Evolutionary conservation across 78 protist genomes (phyloP).

Genomic region (Planoprotostelium fungivorum): DNA sequence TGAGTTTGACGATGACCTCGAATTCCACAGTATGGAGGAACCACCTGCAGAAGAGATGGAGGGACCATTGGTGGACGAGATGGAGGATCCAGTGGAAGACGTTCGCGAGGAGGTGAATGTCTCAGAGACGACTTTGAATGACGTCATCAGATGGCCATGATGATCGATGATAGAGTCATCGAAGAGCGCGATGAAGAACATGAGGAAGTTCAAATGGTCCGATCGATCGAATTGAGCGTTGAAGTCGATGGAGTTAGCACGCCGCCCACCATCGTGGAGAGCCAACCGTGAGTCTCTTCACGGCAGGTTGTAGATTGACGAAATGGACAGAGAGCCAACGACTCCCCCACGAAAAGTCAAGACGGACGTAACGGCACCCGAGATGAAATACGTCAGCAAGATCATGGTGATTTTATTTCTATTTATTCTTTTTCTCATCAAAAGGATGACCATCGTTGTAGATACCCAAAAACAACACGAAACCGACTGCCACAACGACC

Average conservation of each 20-base stretch:
- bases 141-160: background rate
- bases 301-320: background rate
- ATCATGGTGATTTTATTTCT: background rate
- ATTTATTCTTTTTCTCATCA: background rate
- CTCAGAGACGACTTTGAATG: no score
- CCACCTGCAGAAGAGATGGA: background rate
- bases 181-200: no score
- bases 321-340: background rate
- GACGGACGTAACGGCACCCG: background rate
- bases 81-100: background rate
- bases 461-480: background rate
- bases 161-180: background rate
- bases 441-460: background rate
- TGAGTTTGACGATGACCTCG: no score
- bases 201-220: background rate
- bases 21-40: background rate
- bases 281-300: no score
- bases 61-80: no score
- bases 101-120: background rate
- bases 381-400: background rate
- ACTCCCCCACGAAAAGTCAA: background rate
- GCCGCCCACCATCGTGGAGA: background rate
- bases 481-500: no score
- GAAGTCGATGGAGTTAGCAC: background rate
- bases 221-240: background rate